Percentiles rank a stretch among this genome's conserved stretches.
Conservation (phyloP, 768 basidiomycete genomes). For the Trametes punicea region DNA sequence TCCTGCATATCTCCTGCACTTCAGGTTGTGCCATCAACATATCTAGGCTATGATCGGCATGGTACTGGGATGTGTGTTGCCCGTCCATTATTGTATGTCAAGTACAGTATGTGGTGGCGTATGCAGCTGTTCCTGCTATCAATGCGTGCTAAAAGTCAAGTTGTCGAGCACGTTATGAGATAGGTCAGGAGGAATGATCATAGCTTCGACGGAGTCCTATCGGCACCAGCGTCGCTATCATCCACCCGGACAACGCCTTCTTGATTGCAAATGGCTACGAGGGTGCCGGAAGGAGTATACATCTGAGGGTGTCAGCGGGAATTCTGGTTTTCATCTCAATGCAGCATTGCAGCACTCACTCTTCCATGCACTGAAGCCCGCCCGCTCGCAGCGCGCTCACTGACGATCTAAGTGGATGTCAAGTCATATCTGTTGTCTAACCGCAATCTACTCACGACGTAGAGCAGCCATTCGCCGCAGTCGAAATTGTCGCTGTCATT, state of each 20-base stretch:
- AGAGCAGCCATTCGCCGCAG: constrained; percentile 78
- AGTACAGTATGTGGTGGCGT: constrained; percentile 2
- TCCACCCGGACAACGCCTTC: constrained; percentile 71
- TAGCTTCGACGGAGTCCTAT: constrained; percentile 34
- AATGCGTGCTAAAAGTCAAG: too few species aligned
- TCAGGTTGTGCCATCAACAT: neutral
- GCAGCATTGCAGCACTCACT: constrained; percentile 39
- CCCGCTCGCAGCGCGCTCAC: constrained; percentile 61
- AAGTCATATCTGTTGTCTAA: neutral
- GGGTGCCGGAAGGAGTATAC: constrained; percentile 60
- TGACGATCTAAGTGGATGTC: constrained; percentile 48
- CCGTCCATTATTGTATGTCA: constrained; percentile 2
- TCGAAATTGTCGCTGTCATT: constrained; percentile 61
- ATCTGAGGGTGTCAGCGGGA: constrained; percentile 40
- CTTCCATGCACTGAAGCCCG: constrained; percentile 68
- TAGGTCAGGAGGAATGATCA: too few species aligned
- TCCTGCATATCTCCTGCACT: constrained; percentile 13
- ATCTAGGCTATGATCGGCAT: neutral
- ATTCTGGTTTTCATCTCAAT: neutral
- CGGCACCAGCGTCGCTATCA: constrained; percentile 18
- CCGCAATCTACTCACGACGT: constrained; percentile 49
- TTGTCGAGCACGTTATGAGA: too few species aligned
- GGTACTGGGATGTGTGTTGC: neutral
- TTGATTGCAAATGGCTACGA: constrained; percentile 76
- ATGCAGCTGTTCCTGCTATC: neutral